Base-by-base conservation (phyloP, 2,329 filamentous ascomycete genomes). In the Aspergillus sp. region DNA sequence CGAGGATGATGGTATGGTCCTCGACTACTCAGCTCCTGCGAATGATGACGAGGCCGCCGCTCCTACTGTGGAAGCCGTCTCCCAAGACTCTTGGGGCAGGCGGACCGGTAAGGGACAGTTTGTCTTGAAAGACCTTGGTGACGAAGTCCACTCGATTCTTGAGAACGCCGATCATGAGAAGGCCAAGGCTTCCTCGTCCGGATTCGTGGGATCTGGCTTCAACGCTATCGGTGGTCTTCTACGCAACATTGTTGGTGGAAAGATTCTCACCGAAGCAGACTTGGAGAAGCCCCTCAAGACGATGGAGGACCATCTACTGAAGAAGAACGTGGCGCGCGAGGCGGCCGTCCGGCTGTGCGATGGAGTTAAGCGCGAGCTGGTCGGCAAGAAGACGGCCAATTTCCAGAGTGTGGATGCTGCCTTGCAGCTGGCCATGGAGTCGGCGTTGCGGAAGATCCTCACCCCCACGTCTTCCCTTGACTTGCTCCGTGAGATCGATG, bases 281-380 rank as follows among this genome's bases (percentile, higher is more conserved):
- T 81, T 99, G 19, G 88, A 90, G 56, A 95, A 95, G 70, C 89
- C 94, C 2, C 86, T 99, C 76, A 94, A 93, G 73, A 89, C 88
- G 30, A 96, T 99, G 90, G 90, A 96, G 68, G 90, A 96, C 52
- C 93, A 97, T 70, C 79, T 99, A 6, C 75, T 99, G 54, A 86
- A 88, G 74, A 99, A 99, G 79, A 99, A 99, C 65, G 92, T 99
- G 24, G 94, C 94, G 0, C 88, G 90, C 49, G 94, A 97, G 77
- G 94, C 94, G 14, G 94, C 93, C 1, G 82, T 96, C 30, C 88
- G 94, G 49, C 78, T 99, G 40, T 96, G 93, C 69, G 87, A 95
- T 57, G 90, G 90, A 47, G 93, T 99, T 6, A 89, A 96, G 71
- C 86, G 88, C 63, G 92, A 96, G 67, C 79, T 99, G 22, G 74